phyloP scores from a whole-genome alignment of 495 filamentous ascomycete species.

The Penicillium turbatum region DNA sequence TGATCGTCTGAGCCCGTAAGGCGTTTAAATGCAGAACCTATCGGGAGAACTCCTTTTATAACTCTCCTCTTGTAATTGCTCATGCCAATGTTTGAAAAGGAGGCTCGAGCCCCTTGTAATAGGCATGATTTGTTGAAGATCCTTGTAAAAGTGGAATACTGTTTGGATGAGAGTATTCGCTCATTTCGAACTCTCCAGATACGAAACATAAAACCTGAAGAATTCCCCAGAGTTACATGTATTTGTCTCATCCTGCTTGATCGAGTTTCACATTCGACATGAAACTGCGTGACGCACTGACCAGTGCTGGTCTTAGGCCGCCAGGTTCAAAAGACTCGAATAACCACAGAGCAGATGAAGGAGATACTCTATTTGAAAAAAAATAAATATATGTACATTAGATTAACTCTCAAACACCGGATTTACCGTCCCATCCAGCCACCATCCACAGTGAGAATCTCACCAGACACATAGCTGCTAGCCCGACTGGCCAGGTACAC shows the following conservation, averaged over 20 bases:
- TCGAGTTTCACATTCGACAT: too few species aligned
- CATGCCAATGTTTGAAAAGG: slow-evolving; percentile 15
- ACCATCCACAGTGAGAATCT: slow-evolving; percentile 79
- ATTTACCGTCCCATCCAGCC: slow-evolving; percentile 89
- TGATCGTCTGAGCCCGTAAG: slow-evolving; percentile 9
- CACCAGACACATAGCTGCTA: slow-evolving; percentile 77
- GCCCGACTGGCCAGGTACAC: slow-evolving; percentile 75
- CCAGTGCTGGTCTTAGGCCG: too few species aligned
- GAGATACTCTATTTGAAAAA: neutral
- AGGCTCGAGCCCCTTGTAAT: slow-evolving; percentile 2
- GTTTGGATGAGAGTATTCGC: neutral
- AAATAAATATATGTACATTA: neutral
- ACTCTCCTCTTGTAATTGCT: neutral
- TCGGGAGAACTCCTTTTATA: slow-evolving; percentile 12
- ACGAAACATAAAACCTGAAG: too few species aligned
- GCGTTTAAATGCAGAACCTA: slow-evolving; percentile 11
- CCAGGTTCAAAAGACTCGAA: too few species aligned
- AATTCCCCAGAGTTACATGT: too few species aligned
- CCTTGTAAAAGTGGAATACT: too few species aligned
- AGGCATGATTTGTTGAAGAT: slow-evolving; percentile 12
- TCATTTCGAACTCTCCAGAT: too few species aligned
- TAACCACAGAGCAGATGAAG: too few species aligned
- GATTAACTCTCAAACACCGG: neutral
- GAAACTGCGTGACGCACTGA: too few species aligned
- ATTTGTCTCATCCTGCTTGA: too few species aligned